Base-by-base conservation (phyloP, 306 rosid species). In the Begonia fuchsioides region DNA sequence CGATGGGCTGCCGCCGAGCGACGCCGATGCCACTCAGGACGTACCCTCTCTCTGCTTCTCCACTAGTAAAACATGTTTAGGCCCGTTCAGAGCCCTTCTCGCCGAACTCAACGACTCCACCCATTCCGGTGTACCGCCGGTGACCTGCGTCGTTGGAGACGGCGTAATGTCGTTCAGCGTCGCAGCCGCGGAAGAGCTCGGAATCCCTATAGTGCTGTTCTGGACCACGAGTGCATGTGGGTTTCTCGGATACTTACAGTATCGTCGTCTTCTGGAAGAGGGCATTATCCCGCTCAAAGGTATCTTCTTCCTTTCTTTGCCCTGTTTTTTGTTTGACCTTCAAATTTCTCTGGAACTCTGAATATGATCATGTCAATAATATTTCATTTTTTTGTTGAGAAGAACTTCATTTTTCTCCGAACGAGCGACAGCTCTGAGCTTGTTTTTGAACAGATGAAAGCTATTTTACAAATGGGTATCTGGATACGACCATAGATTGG, bases 221-320 rank as follows among this genome's bases (percentile, higher is more conserved):
- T 65, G 70, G 64, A 13, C 70, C 0, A 13, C 64, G 5, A 65
- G 59, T 15, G 54, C 70, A 2, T 39, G 12, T 7, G 14, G 59
- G 1, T 52, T 17, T 13, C 19, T 57, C 39, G 45, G 47, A 2
- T 10, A 15, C 13, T 13, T 19, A 7, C 60, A 65, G 8, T 57
- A 9, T 47, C 18, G 3, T 0, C 45, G 19, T 10, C 26, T 65
- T 1, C 15, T 52, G 20, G 41, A 57, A 0, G 49, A 10, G 3
- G 70, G 64, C 41, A 1, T 65, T 14, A 2, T 47, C 12, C 70
- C 70, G 1, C 38, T 65, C 14, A 46, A 65, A 57, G 70, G 70
- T 64, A 60, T 19, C 5, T 9, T 13, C n/a, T 40, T 10, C 11
- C n/a, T 40, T 40, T 2, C 4, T n/a, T n/a, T n/a, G n/a, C 26